phyloP scores from a whole-genome alignment of 2,329 filamentous ascomycete genomes.

The Colletotrichum neosansevieriae region DNA sequence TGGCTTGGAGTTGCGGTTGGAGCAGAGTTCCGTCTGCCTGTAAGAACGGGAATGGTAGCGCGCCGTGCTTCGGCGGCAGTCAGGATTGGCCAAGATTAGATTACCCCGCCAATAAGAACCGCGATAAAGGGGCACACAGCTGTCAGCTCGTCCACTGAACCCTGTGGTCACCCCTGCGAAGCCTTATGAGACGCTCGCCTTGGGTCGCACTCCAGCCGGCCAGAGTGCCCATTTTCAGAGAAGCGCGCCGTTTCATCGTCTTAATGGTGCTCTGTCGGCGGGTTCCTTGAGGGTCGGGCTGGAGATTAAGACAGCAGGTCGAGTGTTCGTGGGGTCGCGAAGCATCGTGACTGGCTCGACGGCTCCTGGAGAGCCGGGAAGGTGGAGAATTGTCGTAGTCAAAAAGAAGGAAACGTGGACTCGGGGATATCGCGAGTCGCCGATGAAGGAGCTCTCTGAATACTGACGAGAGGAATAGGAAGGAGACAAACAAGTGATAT shows the following conservation, averaged over 20 bases:
- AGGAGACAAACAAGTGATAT: slow-evolving; percentile 27
- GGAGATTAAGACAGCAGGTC: slow-evolving; percentile 31
- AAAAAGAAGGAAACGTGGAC: slow-evolving; percentile 19
- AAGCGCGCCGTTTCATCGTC: slow-evolving; percentile 30
- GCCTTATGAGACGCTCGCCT: slow-evolving; percentile 20
- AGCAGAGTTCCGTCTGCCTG: neutral
- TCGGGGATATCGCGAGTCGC: slow-evolving; percentile 26
- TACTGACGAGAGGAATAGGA: slow-evolving; percentile 17
- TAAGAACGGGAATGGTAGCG: slow-evolving; percentile 5
- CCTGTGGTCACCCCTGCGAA: slow-evolving; percentile 33
- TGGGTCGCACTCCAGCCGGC: slow-evolving; percentile 25
- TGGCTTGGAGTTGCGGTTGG: slow-evolving; percentile 19
- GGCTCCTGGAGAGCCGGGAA: neutral
- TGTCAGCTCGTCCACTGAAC: slow-evolving; percentile 26
- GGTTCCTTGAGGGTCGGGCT: slow-evolving; percentile 35
- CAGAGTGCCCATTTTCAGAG: slow-evolving; percentile 27
- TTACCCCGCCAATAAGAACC: slow-evolving; percentile 31
- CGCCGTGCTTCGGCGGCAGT: slow-evolving; percentile 35
- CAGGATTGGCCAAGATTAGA: slow-evolving; percentile 13
- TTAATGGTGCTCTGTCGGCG: slow-evolving; percentile 25
- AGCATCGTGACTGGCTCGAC: slow-evolving; percentile 29
- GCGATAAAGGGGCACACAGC: slow-evolving; percentile 33
- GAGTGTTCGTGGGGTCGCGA: slow-evolving; percentile 34
- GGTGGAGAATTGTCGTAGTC: slow-evolving; percentile 9
- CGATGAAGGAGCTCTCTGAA: slow-evolving; percentile 10